Percentiles rank a stretch among this genome's conserved stretches.
These are phyloP conservation scores for Leishmania turanica DNA, from an alignment of 208 protist genomes.

Conservation along the genomic window DNA sequence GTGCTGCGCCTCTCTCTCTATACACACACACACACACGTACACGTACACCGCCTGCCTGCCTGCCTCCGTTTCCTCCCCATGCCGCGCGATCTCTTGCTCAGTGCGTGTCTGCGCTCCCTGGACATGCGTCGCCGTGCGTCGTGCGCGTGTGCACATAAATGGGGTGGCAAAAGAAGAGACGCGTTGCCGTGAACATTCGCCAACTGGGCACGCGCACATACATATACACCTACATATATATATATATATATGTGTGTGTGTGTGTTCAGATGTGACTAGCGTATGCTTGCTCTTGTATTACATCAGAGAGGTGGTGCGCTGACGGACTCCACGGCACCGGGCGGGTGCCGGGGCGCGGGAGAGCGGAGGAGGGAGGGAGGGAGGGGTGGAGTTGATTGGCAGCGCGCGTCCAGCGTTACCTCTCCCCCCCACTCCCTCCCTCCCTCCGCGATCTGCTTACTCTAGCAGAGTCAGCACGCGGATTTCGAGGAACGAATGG, in stretches of 20 bases:
- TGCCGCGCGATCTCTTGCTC: neutral
- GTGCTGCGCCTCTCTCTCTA: neutral
- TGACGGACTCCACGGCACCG: neutral
- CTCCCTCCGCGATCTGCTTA: neutral
- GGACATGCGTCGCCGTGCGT: neutral
- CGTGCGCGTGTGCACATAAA: neutral
- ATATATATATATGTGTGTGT: neutral
- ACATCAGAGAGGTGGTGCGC: neutral
- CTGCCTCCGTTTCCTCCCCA: neutral
- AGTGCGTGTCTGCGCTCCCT: neutral
- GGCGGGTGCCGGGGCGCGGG: neutral
- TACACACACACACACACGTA: neutral
- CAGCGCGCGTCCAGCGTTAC: neutral
- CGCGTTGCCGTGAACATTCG: neutral
- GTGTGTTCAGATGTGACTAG: neutral
- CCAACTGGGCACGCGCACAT: neutral
- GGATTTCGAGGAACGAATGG: slow-evolving; percentile 41
- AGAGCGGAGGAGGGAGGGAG: neutral
- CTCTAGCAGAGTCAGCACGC: slow-evolving; percentile 33
- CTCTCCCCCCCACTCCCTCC: neutral
- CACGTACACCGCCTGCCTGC: neutral
- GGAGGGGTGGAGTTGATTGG: neutral
- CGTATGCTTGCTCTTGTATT: neutral
- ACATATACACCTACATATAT: neutral
- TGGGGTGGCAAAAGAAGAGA: neutral